These are phyloP conservation scores for Aspergillus hiratsukae DNA, from an alignment of 2,329 filamentous ascomycete species.

Conservation along the genomic window DNA sequence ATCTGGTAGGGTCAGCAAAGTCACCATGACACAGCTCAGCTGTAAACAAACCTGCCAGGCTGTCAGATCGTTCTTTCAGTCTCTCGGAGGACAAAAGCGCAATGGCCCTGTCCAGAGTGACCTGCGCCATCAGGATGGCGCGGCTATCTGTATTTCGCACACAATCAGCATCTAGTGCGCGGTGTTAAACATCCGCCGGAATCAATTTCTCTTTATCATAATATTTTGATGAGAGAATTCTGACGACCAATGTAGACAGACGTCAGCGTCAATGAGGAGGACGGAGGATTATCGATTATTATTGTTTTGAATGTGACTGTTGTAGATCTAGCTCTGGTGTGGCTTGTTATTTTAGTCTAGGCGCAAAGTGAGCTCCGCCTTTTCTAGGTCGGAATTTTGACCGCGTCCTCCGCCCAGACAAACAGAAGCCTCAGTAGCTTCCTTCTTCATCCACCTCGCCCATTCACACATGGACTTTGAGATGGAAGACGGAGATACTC, in stretches of 20 bases:
- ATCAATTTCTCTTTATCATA: neutral
- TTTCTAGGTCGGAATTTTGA: slow-evolving; percentile 31
- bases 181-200: too few relatives aligned
- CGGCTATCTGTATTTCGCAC: neutral
- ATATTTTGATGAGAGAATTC: neutral
- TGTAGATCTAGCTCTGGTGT: neutral
- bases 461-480: slow-evolving; percentile 24
- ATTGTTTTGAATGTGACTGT: neutral
- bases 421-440: slow-evolving; percentile 24
- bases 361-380: slow-evolving; percentile 8
- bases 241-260: neutral
- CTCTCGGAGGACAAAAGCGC: slow-evolving; percentile 41
- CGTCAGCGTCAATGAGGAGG: neutral
- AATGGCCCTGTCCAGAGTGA: slow-evolving; percentile 40
- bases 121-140: slow-evolving; percentile 35
- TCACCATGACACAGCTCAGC: neutral
- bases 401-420: slow-evolving; percentile 33
- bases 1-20: slow-evolving; percentile 33
- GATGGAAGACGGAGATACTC: slow-evolving; percentile 70
- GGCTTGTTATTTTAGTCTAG: neutral
- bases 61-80: slow-evolving; percentile 46
- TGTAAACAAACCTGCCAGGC: slow-evolving; percentile 43
- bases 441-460: slow-evolving; percentile 14
- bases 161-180: neutral
- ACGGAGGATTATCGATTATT: neutral